These are phyloP conservation scores for Boletellus ananiceps DNA, from an alignment of 768 basidiomycete genomes.

Conservation along the genomic window DNA sequence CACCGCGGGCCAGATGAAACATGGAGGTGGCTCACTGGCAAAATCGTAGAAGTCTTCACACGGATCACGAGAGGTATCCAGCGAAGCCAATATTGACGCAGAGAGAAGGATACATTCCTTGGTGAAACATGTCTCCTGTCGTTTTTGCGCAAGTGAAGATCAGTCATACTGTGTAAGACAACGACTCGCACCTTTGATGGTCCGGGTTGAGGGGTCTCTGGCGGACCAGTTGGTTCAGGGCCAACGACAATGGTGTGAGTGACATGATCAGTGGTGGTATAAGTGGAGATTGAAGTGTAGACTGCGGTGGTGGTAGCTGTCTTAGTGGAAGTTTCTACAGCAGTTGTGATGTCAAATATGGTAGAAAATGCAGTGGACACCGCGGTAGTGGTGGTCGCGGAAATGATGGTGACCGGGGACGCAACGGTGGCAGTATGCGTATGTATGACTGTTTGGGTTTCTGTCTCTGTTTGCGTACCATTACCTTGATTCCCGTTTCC, in stretches of 20 bases:
- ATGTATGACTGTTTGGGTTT: slow-evolving; percentile 28
- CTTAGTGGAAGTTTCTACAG: slow-evolving; percentile 41
- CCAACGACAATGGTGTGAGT: slow-evolving; percentile 41
- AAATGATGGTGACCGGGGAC: slow-evolving; percentile 25
- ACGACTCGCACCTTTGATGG: slow-evolving; percentile 47
- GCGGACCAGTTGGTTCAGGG: slow-evolving; percentile 37
- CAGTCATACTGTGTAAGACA: background rate
- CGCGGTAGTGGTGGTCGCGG: slow-evolving; percentile 33
- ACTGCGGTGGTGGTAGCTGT: slow-evolving; percentile 36
- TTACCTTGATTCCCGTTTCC: slow-evolving; percentile 29
- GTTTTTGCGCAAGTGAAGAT: slow-evolving; percentile 6
- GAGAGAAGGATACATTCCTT: slow-evolving; percentile 79
- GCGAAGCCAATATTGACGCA: slow-evolving; percentile 70
- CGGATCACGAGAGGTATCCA: slow-evolving; percentile 83
- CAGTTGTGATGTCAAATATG: slow-evolving; percentile 30
- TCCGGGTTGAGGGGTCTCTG: slow-evolving; percentile 52
- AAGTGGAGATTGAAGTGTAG: slow-evolving; percentile 36
- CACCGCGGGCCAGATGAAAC: background rate
- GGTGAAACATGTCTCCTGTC: slow-evolving; percentile 66
- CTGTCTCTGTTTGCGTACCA: slow-evolving; percentile 32
- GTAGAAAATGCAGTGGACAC: slow-evolving; percentile 31
- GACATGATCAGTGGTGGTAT: slow-evolving; percentile 33
- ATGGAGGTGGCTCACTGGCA: slow-evolving; percentile 60
- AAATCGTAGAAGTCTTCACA: slow-evolving; percentile 95
- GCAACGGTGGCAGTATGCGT: slow-evolving; percentile 25